Evolutionary conservation across 2,329 filamentous ascomycete genomes (phyloP), one percentile per base, ranked within the genome.

Genomic region (Rhinocladiella mackenziei): DNA sequence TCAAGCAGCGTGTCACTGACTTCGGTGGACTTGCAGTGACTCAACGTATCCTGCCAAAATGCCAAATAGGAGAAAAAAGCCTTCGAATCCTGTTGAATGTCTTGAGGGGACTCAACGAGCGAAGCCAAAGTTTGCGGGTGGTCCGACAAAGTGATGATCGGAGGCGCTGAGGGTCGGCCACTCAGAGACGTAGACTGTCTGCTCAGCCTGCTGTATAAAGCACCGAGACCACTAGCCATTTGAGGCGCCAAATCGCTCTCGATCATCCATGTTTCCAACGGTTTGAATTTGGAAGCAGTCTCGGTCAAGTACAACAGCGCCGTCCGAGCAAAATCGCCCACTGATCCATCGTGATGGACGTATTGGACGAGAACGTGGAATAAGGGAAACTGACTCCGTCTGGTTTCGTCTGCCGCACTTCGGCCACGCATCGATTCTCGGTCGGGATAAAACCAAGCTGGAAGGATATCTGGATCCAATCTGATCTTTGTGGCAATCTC

Each of bases 11-110:
- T 96, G 55, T 87, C 87, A 62, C 91, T 92, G 56, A 98, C 88
- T 61, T 97, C 91, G 1, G 82, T 74, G 3, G 91, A 97, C 58
- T 83, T 81, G 69, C 92, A 98, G 65, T 97, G 91, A 63, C 97
- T 92, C 49, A 98, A 72, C 23, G 96, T 89, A 64, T 98, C 92
- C 67, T 98, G 92, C 92, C 92, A 98, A 62, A 98, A 98, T 4
- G 94, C 73, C 36, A 98, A 75, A 61, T 97, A 94, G 1, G 92
- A 95, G 30, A 98, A 74, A 60, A 98, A 98, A 0, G 89, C 94
- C 42, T 91, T 83, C 60, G 97, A 78, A 58, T 96, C 87, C n/a
- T 81, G 77, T 58, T 87, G 84, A 51, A 94, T 89, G 47, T 88
- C 80, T 1, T 77, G 71, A 2, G 83, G 81, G 62, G 84, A 83